These are phyloP conservation scores for Papiliotrema flavescens DNA, from an alignment of 1,284 basidiomycete genomes.

Conservation along the genomic window DNA sequence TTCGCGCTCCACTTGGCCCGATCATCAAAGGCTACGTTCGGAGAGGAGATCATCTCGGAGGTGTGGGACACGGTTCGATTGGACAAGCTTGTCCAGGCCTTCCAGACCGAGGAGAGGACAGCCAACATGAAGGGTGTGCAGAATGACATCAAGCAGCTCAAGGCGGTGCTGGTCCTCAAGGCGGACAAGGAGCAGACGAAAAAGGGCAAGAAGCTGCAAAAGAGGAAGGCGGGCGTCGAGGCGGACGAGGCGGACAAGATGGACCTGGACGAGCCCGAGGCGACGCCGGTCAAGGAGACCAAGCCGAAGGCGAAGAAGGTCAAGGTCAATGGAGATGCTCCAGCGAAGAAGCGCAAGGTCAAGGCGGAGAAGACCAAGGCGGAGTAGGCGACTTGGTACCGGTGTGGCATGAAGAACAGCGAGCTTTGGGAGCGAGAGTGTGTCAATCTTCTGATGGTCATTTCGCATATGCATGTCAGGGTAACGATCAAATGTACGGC, in stretches of 20 bases:
- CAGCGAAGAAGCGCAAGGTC: neutral
- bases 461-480: no score
- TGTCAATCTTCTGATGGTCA: no score
- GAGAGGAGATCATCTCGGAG: conserved; percentile 27
- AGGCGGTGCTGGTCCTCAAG: conserved; percentile 40
- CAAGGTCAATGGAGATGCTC: conserved; percentile 6
- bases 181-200: conserved; percentile 45
- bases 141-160: conserved; percentile 54
- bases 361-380: conserved; percentile 17
- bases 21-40: conserved; percentile 56
- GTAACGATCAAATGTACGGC: neutral
- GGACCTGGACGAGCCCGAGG: conserved; percentile 7
- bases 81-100: conserved; percentile 42
- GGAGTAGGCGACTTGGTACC: conserved; percentile 7
- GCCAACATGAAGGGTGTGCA: conserved; percentile 53
- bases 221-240: conserved; percentile 30
- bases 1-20: conserved; percentile 64
- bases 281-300: neutral
- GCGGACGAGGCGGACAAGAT: conserved; percentile 32
- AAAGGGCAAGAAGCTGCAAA: conserved; percentile 28
- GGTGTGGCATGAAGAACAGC: neutral
- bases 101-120: conserved; percentile 53
- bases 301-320: neutral
- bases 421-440: no score
- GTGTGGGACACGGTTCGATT: conserved; percentile 55